These are phyloP conservation scores for Tolypocladium ophioglossoides DNA, from an alignment of 2,329 filamentous ascomycete species.

Conservation along the genomic window DNA sequence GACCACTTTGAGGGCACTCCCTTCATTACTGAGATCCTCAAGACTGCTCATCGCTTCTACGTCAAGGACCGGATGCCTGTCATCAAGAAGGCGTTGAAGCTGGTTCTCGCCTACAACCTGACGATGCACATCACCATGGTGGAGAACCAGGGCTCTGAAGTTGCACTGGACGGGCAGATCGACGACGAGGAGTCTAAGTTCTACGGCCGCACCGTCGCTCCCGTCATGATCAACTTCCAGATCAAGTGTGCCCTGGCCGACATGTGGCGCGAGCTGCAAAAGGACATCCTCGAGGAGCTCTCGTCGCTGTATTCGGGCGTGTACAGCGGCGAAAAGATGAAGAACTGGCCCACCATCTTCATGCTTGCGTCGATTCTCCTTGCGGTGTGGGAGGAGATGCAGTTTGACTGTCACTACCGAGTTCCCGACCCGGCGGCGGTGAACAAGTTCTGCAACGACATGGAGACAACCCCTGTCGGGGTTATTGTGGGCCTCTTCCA, in stretches of 20 bases:
- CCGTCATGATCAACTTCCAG: conserved; percentile 99
- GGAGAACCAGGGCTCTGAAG: conserved; percentile 75
- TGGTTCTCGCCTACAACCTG: conserved; percentile 90
- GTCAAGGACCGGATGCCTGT: conserved; percentile 78
- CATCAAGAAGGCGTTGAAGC: conserved; percentile 89
- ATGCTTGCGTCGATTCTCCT: conserved; percentile 89
- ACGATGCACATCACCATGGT: conserved; percentile 93
- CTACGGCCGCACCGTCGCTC: conserved; percentile 81
- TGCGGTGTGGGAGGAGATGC: conserved; percentile 96
- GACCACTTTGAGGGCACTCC: conserved; percentile 94
- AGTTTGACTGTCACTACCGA: conserved; percentile 96
- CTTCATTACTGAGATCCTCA: conserved; percentile 91
- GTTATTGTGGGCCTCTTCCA: conserved; percentile 96
- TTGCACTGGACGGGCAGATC: conserved; percentile 69
- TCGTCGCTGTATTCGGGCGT: conserved; percentile 92
- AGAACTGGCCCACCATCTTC: conserved; percentile 99
- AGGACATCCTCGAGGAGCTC: conserved; percentile 90
- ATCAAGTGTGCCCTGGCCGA: conserved; percentile 95
- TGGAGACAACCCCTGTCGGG: conserved; percentile 92
- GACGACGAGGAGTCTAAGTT: conserved; percentile 79
- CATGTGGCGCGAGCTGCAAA: conserved; percentile 96
- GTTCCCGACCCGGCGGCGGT: conserved; percentile 75
- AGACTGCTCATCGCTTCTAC: conserved; percentile 92
- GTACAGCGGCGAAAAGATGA: conserved; percentile 92
- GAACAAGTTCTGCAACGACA: conserved; percentile 90